Conservation (phyloP, 805 yeast genomes). For the Pichia pseudocactophila region DNA sequence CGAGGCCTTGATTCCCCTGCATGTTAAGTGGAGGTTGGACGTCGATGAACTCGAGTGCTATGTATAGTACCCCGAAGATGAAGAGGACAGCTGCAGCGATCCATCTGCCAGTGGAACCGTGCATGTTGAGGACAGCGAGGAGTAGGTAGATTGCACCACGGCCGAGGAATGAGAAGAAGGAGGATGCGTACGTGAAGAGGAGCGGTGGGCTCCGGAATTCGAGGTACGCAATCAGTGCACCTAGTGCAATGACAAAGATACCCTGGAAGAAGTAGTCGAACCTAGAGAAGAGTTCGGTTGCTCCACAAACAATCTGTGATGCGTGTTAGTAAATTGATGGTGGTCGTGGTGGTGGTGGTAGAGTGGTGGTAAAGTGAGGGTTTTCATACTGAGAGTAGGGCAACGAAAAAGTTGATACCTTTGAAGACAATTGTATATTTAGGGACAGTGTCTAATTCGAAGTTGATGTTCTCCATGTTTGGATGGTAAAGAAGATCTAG, state of each 20-base stretch:
- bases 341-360: not conserved
- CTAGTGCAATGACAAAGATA: slow-evolving; percentile 46
- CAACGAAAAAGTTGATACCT: slow-evolving; percentile 46
- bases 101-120: slow-evolving; percentile 44
- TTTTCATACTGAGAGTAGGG: slow-evolving; percentile 41
- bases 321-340: not conserved
- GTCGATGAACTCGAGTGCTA: slow-evolving; percentile 58
- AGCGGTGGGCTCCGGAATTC: slow-evolving; percentile 45
- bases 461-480: slow-evolving; percentile 32
- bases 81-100: slow-evolving; percentile 53
- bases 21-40: slow-evolving; percentile 77
- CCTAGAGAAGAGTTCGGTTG: slow-evolving; percentile 38
- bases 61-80: slow-evolving; percentile 49
- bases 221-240: slow-evolving; percentile 42
- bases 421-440: slow-evolving; percentile 35
- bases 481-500: too few species aligned
- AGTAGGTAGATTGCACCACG: slow-evolving; percentile 55
- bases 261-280: slow-evolving; percentile 44
- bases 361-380: not conserved
- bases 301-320: slow-evolving; percentile 36
- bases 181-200: slow-evolving; percentile 57
- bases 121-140: slow-evolving; percentile 40
- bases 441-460: slow-evolving; percentile 29
- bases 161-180: slow-evolving; percentile 64
- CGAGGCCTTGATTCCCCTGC: slow-evolving; percentile 41